Percentiles rank a stretch among this genome's conserved stretches.
phyloP scores from a whole-genome alignment of 2,329 filamentous ascomycete species.

The Phyllosticta citrichinensis region DNA sequence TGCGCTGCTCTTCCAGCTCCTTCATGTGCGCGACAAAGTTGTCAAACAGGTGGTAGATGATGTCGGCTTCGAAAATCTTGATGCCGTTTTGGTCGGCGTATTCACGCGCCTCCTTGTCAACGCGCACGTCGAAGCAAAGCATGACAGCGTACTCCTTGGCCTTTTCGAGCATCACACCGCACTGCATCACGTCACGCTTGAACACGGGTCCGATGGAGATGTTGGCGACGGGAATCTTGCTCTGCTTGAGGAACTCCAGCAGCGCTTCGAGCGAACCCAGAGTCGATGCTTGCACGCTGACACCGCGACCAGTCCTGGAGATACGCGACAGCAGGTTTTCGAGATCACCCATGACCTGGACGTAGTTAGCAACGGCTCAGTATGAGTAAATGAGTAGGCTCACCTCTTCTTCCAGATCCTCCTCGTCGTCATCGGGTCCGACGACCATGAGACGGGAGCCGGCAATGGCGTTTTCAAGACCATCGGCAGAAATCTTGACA shows the following conservation, averaged over 20 bases:
- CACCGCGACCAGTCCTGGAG: conserved; percentile 84
- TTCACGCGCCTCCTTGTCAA: conserved; percentile 86
- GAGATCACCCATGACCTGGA: conserved; percentile 74
- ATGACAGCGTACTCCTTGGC: conserved; percentile 93
- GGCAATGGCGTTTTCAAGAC: conserved; percentile 90
- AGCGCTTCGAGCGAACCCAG: conserved; percentile 93
- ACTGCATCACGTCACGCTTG: conserved; percentile 95
- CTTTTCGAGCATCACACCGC: conserved; percentile 91
- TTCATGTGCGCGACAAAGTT: conserved; percentile 93
- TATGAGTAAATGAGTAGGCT: background rate
- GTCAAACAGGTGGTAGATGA: conserved; percentile 98
- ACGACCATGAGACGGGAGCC: conserved; percentile 91
- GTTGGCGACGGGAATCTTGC: conserved; percentile 95
- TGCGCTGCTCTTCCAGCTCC: conserved; percentile 76
- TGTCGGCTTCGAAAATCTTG: conserved; percentile 97
- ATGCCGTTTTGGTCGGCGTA: conserved; percentile 92
- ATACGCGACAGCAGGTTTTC: conserved; percentile 85
- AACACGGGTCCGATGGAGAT: conserved; percentile 96
- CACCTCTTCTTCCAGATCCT: conserved; percentile 85
- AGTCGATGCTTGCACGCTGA: conserved; percentile 93
- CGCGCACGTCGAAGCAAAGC: conserved; percentile 99
- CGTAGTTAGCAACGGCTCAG: background rate
- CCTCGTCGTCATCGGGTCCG: conserved; percentile 90
- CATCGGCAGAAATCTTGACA: conserved; percentile 97
- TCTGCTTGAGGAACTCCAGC: conserved; percentile 88